Evolutionary conservation across 768 basidiomycete species (phyloP), one percentile per base, ranked within the genome.

Genomic region (Hericium rajendrae): DNA sequence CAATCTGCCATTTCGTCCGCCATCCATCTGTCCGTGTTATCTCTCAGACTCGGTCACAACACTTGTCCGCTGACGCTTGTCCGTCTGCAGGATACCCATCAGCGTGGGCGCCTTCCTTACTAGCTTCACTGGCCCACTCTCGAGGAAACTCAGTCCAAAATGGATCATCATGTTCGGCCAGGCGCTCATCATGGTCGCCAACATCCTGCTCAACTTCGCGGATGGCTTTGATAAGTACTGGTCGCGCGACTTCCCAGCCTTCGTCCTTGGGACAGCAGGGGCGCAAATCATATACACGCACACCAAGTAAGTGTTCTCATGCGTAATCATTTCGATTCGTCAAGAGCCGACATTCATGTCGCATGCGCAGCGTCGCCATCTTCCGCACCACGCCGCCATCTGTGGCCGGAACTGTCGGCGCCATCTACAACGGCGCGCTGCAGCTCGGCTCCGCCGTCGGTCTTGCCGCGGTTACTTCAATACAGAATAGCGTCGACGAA

Each of bases 401-500:
- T 20, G 74, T 78, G 63, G 72, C 79, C 5, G 81, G 82, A 39
- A 78, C 76, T 3, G 73, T 81, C 12, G 78, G 78, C 20, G 82
- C 81, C 15, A 76, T 83, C 38, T 80, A 80, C 70, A 80, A 79
- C 56, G 73, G 74, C 20, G 76, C 78, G 9, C 72, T 81, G 2
- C 78, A 83, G 64, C 68, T 79, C 57, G 79, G 80, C 38, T 73
- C 73, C 11, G 81, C 82, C 6, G 68, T 78, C 28, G 79, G 78
- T n/a, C 67, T 78, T 26, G 77, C 82, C 11, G 72, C 73, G n/a
- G 71, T 80, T 22, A 74, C 67, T 28, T 76, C 78, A 16, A 80
- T 82, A 59, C 67, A 79, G 68, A 71, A 73, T 2, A 76, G 76
- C 41, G 69, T 79, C 16, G 68, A 73, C 54, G 51, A 55, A 18